Conservation (phyloP, 345 rosid genomes). For the Eutrema yunnanense region DNA sequence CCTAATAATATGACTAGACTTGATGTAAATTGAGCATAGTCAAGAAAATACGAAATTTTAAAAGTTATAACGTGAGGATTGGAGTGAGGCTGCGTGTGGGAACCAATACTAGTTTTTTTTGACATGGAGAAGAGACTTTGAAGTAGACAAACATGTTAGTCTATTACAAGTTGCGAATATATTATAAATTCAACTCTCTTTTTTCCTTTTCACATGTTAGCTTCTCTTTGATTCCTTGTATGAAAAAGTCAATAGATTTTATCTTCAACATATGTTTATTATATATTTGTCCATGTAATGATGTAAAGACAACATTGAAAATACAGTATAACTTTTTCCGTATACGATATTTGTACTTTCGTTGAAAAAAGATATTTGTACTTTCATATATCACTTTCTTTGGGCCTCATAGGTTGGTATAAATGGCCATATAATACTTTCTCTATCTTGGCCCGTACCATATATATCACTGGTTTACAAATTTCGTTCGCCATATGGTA, state of each 20-base stretch:
- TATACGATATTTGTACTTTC: background rate
- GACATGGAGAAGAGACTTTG: slow-evolving; percentile 4
- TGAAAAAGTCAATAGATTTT: background rate
- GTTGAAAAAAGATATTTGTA: background rate
- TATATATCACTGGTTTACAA: background rate
- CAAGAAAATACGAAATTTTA: background rate
- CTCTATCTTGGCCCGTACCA: background rate
- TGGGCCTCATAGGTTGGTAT: background rate
- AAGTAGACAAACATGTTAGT: background rate
- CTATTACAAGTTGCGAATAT: background rate
- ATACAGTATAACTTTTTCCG: background rate
- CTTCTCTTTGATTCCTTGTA: background rate
- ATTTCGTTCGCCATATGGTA: background rate
- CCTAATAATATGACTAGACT: background rate
- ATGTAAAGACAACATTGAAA: background rate
- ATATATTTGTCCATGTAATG: background rate
- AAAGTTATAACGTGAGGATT: background rate
- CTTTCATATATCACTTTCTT: background rate
- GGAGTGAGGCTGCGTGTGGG: slow-evolving; percentile 14
- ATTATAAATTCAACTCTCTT: background rate
- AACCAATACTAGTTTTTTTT: background rate
- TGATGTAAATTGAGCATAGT: background rate
- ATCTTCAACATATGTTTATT: background rate
- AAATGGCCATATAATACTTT: background rate
- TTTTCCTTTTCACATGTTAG: background rate